Conservation (phyloP, 2,329 filamentous ascomycete species). For the Phyllosticta citriasiana region DNA sequence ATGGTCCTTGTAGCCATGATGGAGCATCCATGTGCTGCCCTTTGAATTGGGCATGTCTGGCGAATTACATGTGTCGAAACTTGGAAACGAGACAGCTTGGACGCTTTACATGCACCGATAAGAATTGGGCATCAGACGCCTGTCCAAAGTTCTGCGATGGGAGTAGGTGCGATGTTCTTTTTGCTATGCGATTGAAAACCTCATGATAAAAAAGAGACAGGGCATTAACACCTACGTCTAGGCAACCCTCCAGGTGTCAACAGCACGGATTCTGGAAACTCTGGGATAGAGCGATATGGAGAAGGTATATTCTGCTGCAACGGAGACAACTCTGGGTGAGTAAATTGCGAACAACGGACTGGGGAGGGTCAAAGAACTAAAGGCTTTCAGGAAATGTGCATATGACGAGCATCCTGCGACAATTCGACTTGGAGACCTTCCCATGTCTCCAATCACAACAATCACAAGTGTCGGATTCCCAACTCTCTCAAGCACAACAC, state of each 20-base stretch:
- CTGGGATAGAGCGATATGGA: constrained; percentile 14
- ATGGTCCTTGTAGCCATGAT: neutral
- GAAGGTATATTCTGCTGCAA: constrained; percentile 16
- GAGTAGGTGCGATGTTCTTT: constrained; percentile 9
- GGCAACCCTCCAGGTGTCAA: neutral
- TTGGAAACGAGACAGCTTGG: constrained; percentile 15
- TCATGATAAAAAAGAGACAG: too few species aligned
- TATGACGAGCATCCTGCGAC: neutral
- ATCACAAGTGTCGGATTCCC: neutral
- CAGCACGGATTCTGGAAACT: constrained; percentile 13
- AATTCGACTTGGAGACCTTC: neutral
- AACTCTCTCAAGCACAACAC: neutral
- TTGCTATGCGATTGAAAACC: too few species aligned
- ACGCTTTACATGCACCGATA: constrained; percentile 26
- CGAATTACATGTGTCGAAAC: constrained; percentile 25
- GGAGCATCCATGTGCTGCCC: constrained; percentile 23
- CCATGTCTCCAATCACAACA: neutral
- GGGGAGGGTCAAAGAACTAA: neutral
- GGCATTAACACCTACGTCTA: too few species aligned
- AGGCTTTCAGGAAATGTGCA: neutral
- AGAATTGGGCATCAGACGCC: constrained; percentile 17
- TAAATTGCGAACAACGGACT: neutral
- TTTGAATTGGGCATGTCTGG: constrained; percentile 22
- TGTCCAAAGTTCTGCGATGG: constrained; percentile 22
- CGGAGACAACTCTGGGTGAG: constrained; percentile 5